Evolutionary conservation across 164 flowering plant genomes (phyloP).

Genomic region (Sextonia rubra): DNA sequence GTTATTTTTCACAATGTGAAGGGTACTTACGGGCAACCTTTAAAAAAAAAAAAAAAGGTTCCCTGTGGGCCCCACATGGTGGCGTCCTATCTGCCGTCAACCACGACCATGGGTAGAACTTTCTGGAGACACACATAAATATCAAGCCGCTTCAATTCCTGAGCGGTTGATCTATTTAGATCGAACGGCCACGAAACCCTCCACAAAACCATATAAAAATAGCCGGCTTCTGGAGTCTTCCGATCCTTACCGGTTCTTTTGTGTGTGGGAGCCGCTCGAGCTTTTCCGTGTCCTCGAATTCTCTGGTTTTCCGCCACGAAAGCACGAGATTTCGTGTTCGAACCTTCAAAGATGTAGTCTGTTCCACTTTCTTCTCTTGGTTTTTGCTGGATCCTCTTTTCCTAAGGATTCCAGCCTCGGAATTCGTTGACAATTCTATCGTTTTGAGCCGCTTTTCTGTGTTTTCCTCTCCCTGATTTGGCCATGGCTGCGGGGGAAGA

Average conservation of each 20-base stretch:
- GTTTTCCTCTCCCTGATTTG: not conserved
- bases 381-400: not conserved
- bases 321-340: conserved; percentile 4
- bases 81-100: too few relatives aligned
- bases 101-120: too few relatives aligned
- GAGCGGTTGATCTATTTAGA: not conserved
- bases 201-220: not conserved
- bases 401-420: not conserved
- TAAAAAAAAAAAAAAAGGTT: too few relatives aligned
- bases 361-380: not conserved
- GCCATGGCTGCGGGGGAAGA: conserved; percentile 46
- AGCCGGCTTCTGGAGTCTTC: conserved; percentile 12
- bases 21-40: too few relatives aligned
- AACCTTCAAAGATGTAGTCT: conserved; percentile 7
- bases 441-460: not conserved
- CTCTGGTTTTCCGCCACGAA: not conserved
- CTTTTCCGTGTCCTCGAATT: not conserved
- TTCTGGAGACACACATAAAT: not conserved
- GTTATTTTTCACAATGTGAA: too few relatives aligned
- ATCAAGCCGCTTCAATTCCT: not conserved
- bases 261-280: too few relatives aligned
- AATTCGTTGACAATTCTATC: conserved; percentile 5
- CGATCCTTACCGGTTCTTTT: not conserved
- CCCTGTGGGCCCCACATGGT: too few relatives aligned
- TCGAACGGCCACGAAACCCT: not conserved